Conservation (phyloP, 176 grass and related monocot genomes). For the Luzula sylvatica region DNA sequence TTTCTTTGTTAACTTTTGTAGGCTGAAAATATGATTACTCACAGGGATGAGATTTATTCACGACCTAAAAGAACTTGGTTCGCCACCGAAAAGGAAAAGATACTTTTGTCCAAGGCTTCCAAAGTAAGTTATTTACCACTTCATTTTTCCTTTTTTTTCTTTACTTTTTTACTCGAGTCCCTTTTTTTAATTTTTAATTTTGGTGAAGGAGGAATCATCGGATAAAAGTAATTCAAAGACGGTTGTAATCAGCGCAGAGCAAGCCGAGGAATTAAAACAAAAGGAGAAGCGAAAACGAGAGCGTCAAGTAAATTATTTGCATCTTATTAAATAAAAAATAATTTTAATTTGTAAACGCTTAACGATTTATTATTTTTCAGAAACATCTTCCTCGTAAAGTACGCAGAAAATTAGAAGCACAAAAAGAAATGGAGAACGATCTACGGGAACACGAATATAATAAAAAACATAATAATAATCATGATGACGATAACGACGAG, state of each 20-base stretch:
- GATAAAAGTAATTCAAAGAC: too few species aligned
- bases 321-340: conserved; percentile 4
- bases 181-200: too few species aligned
- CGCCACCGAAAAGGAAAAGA: conserved; percentile 87
- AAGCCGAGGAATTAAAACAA: conserved; percentile 78
- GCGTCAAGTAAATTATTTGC: conserved; percentile 44
- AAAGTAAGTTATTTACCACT: too few species aligned
- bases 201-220: conserved; percentile 36
- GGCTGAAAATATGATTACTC: conserved; percentile 93
- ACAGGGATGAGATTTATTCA: conserved; percentile 88
- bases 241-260: too few species aligned
- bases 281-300: conserved; percentile 90
- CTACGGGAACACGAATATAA: conserved; percentile 11
- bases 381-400: conserved; percentile 90
- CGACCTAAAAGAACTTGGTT: conserved; percentile 91
- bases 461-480: conserved; percentile 3
- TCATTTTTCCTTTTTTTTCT: too few species aligned
- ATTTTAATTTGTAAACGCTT: too few species aligned
- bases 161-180: too few species aligned
- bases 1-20: conserved; percentile 28
- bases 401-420: conserved; percentile 69
- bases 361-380: conserved; percentile 34
- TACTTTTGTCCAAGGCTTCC: conserved; percentile 59
- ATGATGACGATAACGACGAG: conserved; percentile 36
- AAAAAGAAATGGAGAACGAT: conserved; percentile 61